A percentile compares a stretch with the other conserved stretches of the same genome.
Conservation (phyloP, 805 yeast genomes). For the Cyberlindnera japonica region DNA sequence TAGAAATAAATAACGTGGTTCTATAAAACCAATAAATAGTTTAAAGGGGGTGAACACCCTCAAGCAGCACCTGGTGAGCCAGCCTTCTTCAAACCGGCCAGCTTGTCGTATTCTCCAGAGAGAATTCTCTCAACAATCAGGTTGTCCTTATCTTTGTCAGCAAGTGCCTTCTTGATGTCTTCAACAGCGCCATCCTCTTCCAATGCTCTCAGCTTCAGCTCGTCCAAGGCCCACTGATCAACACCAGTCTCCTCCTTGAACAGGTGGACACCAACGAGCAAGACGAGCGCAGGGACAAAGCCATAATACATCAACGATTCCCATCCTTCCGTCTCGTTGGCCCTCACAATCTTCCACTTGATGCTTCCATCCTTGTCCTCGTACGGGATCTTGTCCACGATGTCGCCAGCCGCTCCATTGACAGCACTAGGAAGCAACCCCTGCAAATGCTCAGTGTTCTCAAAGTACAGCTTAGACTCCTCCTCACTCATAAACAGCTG, state of each 20-base stretch:
- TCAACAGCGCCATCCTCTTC: slow-evolving; percentile 56
- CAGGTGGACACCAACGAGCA: slow-evolving; percentile 47
- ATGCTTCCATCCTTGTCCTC: slow-evolving; percentile 77
- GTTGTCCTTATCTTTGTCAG: slow-evolving; percentile 65
- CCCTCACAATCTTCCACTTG: slow-evolving; percentile 74
- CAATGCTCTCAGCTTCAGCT: slow-evolving; percentile 70
- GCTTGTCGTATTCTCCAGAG: slow-evolving; percentile 78
- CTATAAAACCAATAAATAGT: slow-evolving; percentile 5
- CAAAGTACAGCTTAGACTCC: slow-evolving; percentile 51
- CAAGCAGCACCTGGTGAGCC: neutral
- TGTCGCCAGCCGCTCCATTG: slow-evolving; percentile 50
- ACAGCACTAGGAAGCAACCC: slow-evolving; percentile 47
- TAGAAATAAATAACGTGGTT: slow-evolving; percentile 10
- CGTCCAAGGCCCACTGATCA: slow-evolving; percentile 80
- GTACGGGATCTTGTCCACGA: slow-evolving; percentile 80
- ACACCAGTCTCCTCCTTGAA: slow-evolving; percentile 51
- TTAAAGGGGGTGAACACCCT: neutral
- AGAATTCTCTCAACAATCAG: slow-evolving; percentile 76
- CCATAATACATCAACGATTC: slow-evolving; percentile 68
- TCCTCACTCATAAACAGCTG: slow-evolving; percentile 45
- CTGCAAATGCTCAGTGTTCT: slow-evolving; percentile 58
- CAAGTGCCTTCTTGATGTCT: slow-evolving; percentile 44
- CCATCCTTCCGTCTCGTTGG: slow-evolving; percentile 81
- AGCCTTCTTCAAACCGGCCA: slow-evolving; percentile 48
- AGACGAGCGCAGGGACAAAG: slow-evolving; percentile 65